Base-by-base conservation (phyloP, 129 eudicot species). In the Calendula officinalis region DNA sequence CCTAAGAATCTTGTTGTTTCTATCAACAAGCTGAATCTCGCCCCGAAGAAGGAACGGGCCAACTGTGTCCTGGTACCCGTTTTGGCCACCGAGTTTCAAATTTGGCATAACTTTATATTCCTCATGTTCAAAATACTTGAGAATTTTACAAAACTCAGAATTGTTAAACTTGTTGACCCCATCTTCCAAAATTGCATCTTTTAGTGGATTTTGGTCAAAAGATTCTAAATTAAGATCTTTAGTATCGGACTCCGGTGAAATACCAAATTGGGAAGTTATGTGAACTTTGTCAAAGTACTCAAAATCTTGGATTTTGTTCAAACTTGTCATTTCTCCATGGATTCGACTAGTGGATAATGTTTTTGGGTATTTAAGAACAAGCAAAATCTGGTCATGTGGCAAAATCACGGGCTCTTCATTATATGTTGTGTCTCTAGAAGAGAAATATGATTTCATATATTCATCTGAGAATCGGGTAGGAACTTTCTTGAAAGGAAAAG, bases 261-360 rank as follows among this genome's bases (percentile, higher is more conserved):
- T 39, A 69, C 73, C 49, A 33, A 43, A 52, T 49, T 64, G 66
- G 50, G 84, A 65, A 59, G 74, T 49, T 6, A 75, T 70, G 35
- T 60, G 71, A 38, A 75, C 77, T 14, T 74, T 58, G 38, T 75
- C 84, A 14, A 78, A 78, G 83, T 68, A 78, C 17, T 56, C 46
- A 42, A 45, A 56, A 48, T 55, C 68, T 8, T 64, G 64, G 0
- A 16, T 53, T 43, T 49, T 27, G 44, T 68, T 68, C 58, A 78
- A 50, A 49, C 83, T 78, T 8, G 52, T 78, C 71, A 78, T 55
- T 68, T 78, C 60, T 36, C 72, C 78, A 16, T 44, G 62, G 53
- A 74, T 74, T 50, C 5, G 40, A 10, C 32, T 49, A 56, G 11
- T 51, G 30, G 64, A 41, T 17, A 41, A 4, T 34, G n/a, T 14